These are phyloP conservation scores for Mucor saturninus DNA, from an alignment of 371 early-diverging fungal genomes.

Conservation along the genomic window DNA sequence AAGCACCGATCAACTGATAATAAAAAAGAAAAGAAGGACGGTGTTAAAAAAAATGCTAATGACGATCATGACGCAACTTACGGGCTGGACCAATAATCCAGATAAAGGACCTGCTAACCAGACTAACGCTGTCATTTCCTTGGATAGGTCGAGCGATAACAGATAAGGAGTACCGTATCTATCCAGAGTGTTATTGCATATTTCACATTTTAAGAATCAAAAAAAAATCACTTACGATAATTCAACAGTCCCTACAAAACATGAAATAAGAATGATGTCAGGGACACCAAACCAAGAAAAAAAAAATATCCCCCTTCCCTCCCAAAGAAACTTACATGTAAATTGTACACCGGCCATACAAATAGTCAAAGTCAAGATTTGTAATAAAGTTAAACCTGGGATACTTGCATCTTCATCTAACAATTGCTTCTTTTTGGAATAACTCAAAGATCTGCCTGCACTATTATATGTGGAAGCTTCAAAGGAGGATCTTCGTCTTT, in stretches of 20 bases:
- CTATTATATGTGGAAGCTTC: conserved; percentile 35
- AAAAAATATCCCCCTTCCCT: neutral
- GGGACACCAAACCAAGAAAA: neutral
- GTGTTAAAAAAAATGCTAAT: neutral
- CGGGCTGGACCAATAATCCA: conserved; percentile 75
- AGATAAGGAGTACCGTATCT: conserved; percentile 83
- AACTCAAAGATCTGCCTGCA: conserved; percentile 21
- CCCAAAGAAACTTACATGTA: conserved; percentile 49
- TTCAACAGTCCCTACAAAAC: conserved; percentile 55
- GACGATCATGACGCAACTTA: conserved; percentile 10
- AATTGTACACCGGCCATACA: conserved; percentile 66
- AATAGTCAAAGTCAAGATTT: conserved; percentile 39
- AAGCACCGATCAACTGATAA: conserved; percentile 61
- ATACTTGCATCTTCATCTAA: conserved; percentile 11
- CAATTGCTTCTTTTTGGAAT: conserved; percentile 9
- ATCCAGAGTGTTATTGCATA: neutral
- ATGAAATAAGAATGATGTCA: conserved; percentile 23
- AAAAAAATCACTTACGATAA: conserved; percentile 45
- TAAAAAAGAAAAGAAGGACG: neutral
- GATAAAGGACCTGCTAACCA: conserved; percentile 88
- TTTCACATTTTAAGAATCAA: neutral
- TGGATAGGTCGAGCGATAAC: conserved; percentile 66
- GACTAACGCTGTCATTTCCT: conserved; percentile 66
- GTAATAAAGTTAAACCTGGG: conserved; percentile 27
- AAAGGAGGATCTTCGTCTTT: conserved; percentile 30